phyloP scores from a whole-genome alignment of 495 filamentous ascomycete genomes.

The Podospora pseudopauciseta region DNA sequence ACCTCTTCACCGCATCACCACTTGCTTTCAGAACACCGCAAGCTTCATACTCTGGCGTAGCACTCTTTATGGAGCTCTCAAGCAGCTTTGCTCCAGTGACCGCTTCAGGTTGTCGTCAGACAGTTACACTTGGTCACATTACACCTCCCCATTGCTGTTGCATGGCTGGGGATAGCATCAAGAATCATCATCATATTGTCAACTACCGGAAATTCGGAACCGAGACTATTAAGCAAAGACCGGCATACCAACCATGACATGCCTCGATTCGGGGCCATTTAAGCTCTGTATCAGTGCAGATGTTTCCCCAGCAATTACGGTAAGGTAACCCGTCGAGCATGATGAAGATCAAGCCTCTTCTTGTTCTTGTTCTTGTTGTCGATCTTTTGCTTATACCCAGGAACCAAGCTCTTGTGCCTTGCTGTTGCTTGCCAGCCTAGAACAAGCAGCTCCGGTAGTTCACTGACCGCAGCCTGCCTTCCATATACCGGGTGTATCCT shows the following conservation, averaged over 20 bases:
- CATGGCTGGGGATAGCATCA: background rate
- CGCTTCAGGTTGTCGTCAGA: background rate
- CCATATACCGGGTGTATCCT: slow-evolving; percentile 12
- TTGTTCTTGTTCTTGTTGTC: background rate
- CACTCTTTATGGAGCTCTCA: background rate
- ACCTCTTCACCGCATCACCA: background rate
- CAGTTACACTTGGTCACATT: background rate
- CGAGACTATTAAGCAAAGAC: slow-evolving; percentile 9
- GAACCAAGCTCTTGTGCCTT: background rate
- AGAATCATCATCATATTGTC: background rate
- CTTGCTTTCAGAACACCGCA: background rate
- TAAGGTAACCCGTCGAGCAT: background rate
- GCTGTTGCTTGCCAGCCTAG: background rate
- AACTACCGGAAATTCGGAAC: slow-evolving; percentile 20
- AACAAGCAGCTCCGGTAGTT: slow-evolving; percentile 3
- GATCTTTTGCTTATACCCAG: background rate
- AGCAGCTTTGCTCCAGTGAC: background rate
- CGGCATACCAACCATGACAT: background rate
- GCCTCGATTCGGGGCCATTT: background rate
- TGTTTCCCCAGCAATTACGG: background rate
- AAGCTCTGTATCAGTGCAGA: background rate
- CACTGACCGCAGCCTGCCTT: background rate
- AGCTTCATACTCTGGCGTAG: background rate
- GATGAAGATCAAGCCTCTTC: background rate
- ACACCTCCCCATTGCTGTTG: background rate